phyloP scores from a whole-genome alignment of 2,329 filamentous ascomycete genomes.

The Neoscytalidium dimidiatum region DNA sequence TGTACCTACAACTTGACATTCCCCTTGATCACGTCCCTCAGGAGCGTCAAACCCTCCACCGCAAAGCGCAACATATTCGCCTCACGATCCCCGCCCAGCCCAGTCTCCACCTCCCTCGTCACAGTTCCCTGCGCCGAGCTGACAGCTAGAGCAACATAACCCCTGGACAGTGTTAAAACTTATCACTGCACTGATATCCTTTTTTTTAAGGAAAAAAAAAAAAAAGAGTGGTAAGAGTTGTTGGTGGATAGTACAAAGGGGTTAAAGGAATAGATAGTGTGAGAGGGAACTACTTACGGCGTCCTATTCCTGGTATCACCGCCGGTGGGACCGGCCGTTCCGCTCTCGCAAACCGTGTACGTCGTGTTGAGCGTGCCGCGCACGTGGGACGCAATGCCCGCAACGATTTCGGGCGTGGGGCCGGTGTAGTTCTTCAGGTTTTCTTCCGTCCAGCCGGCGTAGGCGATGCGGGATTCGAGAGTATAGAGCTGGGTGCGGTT shows the following conservation, averaged over 20 bases:
- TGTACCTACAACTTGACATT: slow-evolving; percentile 45
- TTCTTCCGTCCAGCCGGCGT: slow-evolving; percentile 62
- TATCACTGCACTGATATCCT: background rate
- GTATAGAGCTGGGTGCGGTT: slow-evolving; percentile 54
- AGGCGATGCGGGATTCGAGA: slow-evolving; percentile 58
- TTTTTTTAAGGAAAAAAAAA: too few species aligned
- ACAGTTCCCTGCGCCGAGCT: slow-evolving; percentile 53
- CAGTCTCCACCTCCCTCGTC: slow-evolving; percentile 59
- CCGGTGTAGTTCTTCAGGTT: slow-evolving; percentile 57
- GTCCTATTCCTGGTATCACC: slow-evolving; percentile 58
- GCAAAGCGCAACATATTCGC: slow-evolving; percentile 67
- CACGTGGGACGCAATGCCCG: slow-evolving; percentile 58
- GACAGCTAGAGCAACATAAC: slow-evolving; percentile 66
- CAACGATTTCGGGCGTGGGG: slow-evolving; percentile 60
- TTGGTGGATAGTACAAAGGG: background rate
- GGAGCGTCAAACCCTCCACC: slow-evolving; percentile 56
- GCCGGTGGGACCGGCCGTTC: slow-evolving; percentile 65
- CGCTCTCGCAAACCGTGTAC: slow-evolving; percentile 61
- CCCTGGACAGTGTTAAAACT: slow-evolving; percentile 35
- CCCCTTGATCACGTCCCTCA: slow-evolving; percentile 58
- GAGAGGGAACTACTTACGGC: slow-evolving; percentile 42
- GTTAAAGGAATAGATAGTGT: background rate
- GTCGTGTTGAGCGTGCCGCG: slow-evolving; percentile 57
- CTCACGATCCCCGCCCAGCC: slow-evolving; percentile 54
- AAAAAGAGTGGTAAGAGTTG: too few species aligned